A percentile compares a stretch with the other conserved stretches of the same genome.
phyloP scores from a whole-genome alignment of 352 stramenopile genomes.

The Globisporangium alternatum region DNA sequence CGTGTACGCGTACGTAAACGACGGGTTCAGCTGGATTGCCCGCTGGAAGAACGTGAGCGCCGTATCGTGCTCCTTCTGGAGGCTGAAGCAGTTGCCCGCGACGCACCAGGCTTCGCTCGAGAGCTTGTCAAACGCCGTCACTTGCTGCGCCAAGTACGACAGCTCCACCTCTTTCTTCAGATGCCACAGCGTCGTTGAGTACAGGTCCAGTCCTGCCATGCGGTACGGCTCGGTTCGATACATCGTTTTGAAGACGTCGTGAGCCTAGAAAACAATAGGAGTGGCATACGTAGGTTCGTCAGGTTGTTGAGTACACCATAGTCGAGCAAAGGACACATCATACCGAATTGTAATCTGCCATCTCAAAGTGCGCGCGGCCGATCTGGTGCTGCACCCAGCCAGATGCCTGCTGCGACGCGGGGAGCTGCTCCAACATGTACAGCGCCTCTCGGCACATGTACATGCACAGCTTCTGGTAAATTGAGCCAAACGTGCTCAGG shows the following conservation, averaged over 20 bases:
- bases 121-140: constrained; percentile 91
- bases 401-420: constrained; percentile 83
- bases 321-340: not conserved
- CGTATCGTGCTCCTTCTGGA: constrained; percentile 97
- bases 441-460: constrained; percentile 89
- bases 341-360: constrained; percentile 90
- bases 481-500: constrained; percentile 66
- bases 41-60: constrained; percentile 96
- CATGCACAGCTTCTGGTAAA: constrained; percentile 65
- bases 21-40: constrained; percentile 93
- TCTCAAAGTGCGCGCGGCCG: constrained; percentile 93
- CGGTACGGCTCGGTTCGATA: constrained; percentile 89
- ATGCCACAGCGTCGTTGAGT: constrained; percentile 96
- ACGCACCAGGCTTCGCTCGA: constrained; percentile 95
- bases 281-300: not conserved
- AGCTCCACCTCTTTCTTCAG: constrained; percentile 97
- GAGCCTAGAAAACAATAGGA: constrained; percentile 43
- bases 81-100: constrained; percentile 97
- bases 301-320: not conserved
- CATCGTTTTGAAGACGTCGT: constrained; percentile 89
- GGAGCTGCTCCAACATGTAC: constrained; percentile 83
- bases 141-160: constrained; percentile 94
- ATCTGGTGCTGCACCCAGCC: constrained; percentile 94
- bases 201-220: constrained; percentile 93
- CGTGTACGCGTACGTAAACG: constrained; percentile 97